Conservation (phyloP, 2,329 filamentous ascomycete genomes). For the Botrytis fabae region DNA sequence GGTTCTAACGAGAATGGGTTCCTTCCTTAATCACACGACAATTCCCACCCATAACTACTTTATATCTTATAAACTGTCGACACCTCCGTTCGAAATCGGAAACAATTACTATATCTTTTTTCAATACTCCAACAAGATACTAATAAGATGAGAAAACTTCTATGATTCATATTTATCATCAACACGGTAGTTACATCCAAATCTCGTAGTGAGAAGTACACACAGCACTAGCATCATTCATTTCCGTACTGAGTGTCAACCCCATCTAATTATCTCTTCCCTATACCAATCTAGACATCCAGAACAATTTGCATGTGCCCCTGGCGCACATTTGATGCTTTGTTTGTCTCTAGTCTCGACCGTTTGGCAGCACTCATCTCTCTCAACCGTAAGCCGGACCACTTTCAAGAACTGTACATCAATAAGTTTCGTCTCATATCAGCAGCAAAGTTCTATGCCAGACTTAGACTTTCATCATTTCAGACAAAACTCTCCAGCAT, state of each 20-base stretch:
- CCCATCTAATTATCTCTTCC: not conserved
- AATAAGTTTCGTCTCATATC: not conserved
- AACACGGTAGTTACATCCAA: not conserved
- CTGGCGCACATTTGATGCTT: not conserved
- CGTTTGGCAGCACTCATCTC: not conserved
- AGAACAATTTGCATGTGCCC: not conserved
- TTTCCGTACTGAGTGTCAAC: not conserved
- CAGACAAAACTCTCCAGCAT: not conserved
- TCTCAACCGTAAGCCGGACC: not conserved
- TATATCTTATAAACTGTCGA: not conserved
- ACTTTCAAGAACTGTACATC: not conserved
- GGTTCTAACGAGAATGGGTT: not conserved
- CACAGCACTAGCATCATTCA: not conserved
- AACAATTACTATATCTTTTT: not conserved
- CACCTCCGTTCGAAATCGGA: not conserved
- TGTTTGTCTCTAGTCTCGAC: not conserved
- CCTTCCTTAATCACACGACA: not conserved
- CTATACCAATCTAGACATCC: not conserved
- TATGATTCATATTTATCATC: not conserved
- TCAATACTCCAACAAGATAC: not conserved
- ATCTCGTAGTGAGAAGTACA: not conserved
- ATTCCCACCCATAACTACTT: not conserved
- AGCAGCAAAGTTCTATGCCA: not conserved
- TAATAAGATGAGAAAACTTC: not conserved
- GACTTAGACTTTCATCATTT: not conserved